These are phyloP conservation scores for Thuja plicata DNA, from an alignment of 83 land plant genomes.

Conservation along the genomic window DNA sequence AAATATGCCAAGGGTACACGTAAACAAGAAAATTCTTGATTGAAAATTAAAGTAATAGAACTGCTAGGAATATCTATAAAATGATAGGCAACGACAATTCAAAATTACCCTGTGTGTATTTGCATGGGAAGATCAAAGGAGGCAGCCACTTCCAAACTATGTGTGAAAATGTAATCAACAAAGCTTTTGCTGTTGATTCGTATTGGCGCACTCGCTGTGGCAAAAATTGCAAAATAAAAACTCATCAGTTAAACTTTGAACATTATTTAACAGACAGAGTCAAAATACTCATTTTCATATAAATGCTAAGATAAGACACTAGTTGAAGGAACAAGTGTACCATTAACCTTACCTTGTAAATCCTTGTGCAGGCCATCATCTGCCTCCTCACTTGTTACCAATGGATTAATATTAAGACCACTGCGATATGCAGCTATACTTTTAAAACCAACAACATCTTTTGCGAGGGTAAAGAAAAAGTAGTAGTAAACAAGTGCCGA, in stretches of 20 bases:
- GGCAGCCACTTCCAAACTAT: constrained; percentile 75
- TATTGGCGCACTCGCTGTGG: constrained; percentile 27
- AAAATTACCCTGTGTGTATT: constrained; percentile 93
- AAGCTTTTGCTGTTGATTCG: constrained; percentile 67
- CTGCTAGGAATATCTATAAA: background rate
- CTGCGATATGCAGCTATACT: constrained; percentile 99
- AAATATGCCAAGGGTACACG: background rate
- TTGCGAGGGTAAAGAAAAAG: constrained; percentile 46
- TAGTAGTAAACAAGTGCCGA: constrained; percentile 25
- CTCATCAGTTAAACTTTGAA: background rate
- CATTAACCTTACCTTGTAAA: constrained; percentile 43
- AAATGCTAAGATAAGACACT: background rate
- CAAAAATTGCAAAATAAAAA: background rate
- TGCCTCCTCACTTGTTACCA: constrained; percentile 59
- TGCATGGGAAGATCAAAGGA: constrained; percentile 75
- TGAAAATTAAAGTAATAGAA: background rate
- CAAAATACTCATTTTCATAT: background rate
- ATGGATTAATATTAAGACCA: constrained; percentile 83
- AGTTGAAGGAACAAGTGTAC: constrained; percentile 8
- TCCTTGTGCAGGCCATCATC: constrained; percentile 73
- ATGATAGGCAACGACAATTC: background rate
- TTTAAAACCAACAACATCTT: constrained; percentile 70
- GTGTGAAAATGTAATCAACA: constrained; percentile 71
- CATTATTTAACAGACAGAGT: background rate
- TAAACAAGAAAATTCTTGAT: background rate